Base-by-base conservation (phyloP, 2,329 filamentous ascomycete genomes). In the Clonostachys solani region DNA sequence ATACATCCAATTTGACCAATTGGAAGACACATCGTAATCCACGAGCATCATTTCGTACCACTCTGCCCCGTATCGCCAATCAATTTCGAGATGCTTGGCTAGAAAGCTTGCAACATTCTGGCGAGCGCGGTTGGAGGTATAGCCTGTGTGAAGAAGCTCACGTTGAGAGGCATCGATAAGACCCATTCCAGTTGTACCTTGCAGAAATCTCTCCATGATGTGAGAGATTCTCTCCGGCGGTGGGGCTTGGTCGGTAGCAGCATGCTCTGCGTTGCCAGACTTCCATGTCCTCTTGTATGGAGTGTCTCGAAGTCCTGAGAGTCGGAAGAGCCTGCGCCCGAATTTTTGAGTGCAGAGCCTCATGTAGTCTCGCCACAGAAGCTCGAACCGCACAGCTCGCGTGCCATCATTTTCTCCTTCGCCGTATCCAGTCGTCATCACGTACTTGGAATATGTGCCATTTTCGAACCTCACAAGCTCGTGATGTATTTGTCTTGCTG, bases 1-100 rank as follows among this genome's bases (percentile, higher is more conserved):
- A 51, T 92, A 92, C 62, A 91, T 87, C 88, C 87, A 92, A 56
- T 90, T 91, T 10, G 83, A 83, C 87, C 87, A 92, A 54, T 92
- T 92, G 49, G 77, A 86, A 13, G 78, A 81, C 0, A 87, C 76
- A 54, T 92, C 88, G 60, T 92, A 90, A 60, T 94, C 89, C 33
- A 85, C 72, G 4, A 92, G 73, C 58, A 87, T 69, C 59, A 77
- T 80, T 60, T 92, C 88, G 58, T 92, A 92, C 86, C 86, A 92
- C 60, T 92, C 88, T 0, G 87, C 89, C 0, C 88, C 89, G 13
- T 88, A 75, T 0, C 87, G 79, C 89, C 89, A 94, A 63, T 92
- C 88, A 18, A 92, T 82, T 2, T 76, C 75, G 4, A 92, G 69
- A 50, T 89, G 86, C 54, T 89, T 89, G 0, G 86, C 67, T 2